A percentile compares a stretch with the other conserved stretches of the same genome.
These are phyloP conservation scores for Daldinia concentrica DNA, from an alignment of 495 filamentous ascomycete genomes.

Conservation along the genomic window DNA sequence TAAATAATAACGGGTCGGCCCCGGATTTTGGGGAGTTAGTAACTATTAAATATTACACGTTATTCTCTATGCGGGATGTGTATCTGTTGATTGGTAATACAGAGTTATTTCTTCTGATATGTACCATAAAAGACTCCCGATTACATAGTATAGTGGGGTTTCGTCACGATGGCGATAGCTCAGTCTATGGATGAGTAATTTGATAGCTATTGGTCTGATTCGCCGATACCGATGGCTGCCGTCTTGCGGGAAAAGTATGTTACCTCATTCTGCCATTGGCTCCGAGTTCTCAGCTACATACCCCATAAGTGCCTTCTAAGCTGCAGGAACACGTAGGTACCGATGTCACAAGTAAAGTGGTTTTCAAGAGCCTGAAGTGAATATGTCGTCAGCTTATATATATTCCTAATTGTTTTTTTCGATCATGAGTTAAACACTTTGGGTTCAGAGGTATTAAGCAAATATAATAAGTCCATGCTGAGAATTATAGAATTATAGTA, in stretches of 20 bases:
- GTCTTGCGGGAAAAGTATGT: constrained; percentile 5
- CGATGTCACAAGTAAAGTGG: constrained; percentile 4
- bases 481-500: neutral
- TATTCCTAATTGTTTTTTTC: neutral
- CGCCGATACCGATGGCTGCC: neutral
- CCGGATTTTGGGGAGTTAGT: constrained; percentile 15
- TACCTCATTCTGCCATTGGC: constrained; percentile 1
- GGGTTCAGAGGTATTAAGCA: neutral
- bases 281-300: constrained; percentile 3
- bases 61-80: neutral
- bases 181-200: neutral
- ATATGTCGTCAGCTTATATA: neutral
- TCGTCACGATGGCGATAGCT: neutral
- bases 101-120: neutral
- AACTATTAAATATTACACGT: neutral
- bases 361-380: neutral
- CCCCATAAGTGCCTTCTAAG: too few species aligned
- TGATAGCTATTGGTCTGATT: neutral
- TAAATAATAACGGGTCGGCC: neutral
- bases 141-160: constrained; percentile 4
- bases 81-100: constrained; percentile 6
- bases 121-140: neutral
- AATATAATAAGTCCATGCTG: neutral
- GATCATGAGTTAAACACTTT: neutral
- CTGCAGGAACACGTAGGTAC: constrained; percentile 31